Conservation (phyloP, 169 alveolate genomes). For the Fabrea salina region DNA sequence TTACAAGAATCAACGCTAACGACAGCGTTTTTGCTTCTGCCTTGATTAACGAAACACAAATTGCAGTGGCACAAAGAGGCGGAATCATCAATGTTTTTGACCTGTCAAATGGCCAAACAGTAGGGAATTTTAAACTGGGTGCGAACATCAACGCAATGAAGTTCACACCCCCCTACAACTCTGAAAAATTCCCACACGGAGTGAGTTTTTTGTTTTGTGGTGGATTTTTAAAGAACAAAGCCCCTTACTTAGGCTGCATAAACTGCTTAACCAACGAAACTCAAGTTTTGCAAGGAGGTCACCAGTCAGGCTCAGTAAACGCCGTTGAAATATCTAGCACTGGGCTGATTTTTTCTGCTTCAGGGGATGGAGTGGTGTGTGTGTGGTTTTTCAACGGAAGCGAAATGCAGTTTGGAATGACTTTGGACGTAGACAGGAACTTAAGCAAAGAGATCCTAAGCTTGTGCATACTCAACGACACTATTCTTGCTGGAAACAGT, state of each 20-base stretch:
- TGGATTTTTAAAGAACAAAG: background rate
- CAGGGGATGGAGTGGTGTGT: background rate
- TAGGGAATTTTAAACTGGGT: background rate
- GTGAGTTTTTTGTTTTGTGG: background rate
- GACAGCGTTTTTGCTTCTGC: background rate
- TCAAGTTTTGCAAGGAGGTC: background rate
- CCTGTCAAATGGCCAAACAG: background rate
- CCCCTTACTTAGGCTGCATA: background rate
- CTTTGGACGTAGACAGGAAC: background rate
- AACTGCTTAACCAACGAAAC: background rate
- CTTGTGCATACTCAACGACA: background rate
- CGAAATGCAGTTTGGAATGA: background rate
- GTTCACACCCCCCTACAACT: background rate
- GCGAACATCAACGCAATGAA: background rate
- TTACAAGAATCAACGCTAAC: background rate
- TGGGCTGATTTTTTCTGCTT: background rate
- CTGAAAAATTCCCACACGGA: background rate
- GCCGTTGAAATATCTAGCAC: background rate
- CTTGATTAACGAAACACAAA: background rate
- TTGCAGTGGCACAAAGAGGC: background rate
- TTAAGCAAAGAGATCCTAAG: background rate
- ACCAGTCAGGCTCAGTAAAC: background rate
- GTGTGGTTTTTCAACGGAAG: background rate
- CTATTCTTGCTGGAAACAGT: background rate
- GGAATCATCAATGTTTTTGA: background rate